phyloP scores from a whole-genome alignment of 2,329 filamentous ascomycete species.

The Nothopassalora personata region DNA sequence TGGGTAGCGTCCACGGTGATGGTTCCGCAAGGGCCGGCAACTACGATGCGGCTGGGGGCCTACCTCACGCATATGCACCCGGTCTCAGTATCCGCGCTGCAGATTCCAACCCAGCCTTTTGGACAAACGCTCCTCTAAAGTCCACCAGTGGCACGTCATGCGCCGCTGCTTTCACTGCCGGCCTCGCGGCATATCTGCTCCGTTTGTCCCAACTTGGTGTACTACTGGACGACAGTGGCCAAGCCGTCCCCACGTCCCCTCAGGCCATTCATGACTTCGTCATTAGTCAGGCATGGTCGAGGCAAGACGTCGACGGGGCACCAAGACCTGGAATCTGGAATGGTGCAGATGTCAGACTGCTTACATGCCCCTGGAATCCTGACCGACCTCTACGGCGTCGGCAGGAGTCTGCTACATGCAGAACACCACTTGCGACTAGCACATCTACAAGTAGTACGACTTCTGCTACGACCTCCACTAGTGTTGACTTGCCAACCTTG shows the following conservation, averaged over 20 bases:
- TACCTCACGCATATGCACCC: neutral
- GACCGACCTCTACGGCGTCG: neutral
- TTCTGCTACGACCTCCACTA: neutral
- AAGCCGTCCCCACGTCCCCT: neutral
- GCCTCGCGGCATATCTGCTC: neutral
- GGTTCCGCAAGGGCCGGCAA: neutral
- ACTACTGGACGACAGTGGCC: neutral
- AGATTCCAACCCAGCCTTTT: neutral
- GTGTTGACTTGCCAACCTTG: too few species aligned
- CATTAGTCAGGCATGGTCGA: neutral
- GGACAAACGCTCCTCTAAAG: neutral
- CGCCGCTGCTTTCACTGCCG: neutral
- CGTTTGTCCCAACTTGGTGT: neutral
- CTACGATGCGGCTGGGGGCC: neutral
- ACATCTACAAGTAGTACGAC: neutral
- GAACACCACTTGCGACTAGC: neutral
- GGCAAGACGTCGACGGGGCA: neutral
- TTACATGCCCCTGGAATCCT: neutral
- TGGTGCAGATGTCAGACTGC: neutral
- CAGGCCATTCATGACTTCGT: neutral
- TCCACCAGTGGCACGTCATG: neutral
- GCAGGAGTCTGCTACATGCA: neutral
- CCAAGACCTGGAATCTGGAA: neutral
- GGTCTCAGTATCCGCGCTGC: neutral
- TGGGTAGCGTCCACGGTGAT: neutral